Conservation (phyloP, 192 early-diverging fungal species). For the Cetraspora pellucida region DNA sequence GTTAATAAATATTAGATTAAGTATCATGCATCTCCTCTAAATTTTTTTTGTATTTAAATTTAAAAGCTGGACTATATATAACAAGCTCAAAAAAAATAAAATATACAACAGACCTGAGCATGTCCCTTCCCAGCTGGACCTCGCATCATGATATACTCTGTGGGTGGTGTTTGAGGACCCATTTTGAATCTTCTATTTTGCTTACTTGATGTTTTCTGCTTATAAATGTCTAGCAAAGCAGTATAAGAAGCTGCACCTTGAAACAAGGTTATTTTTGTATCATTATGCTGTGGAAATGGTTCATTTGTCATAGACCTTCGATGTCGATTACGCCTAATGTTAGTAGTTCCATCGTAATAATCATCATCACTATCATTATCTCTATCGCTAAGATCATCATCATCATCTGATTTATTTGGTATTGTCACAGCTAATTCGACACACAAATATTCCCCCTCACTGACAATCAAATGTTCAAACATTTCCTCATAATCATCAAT, state of each 20-base stretch:
- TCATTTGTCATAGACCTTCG: conserved; percentile 28
- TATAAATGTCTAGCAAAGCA: conserved; percentile 82
- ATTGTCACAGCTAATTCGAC: conserved; percentile 84
- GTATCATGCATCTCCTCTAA: conserved; percentile 9
- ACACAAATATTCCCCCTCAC: conserved; percentile 85
- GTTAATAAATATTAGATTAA: conserved; percentile 26
- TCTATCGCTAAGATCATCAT: conserved; percentile 26
- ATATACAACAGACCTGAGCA: conserved; percentile 68
- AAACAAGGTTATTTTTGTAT: conserved; percentile 77
- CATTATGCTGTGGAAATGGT: conserved; percentile 37
- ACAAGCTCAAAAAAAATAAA: background rate
- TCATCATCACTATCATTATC: conserved; percentile 29
- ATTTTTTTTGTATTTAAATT: conserved; percentile 41
- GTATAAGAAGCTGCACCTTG: conserved; percentile 89
- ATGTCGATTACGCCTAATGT: conserved; percentile 1
- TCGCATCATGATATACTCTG: conserved; percentile 95
- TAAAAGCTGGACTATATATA: background rate
- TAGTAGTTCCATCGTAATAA: conserved; percentile 13
- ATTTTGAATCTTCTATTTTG: conserved; percentile 67
- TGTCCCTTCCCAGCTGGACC: conserved; percentile 88
- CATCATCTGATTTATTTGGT: conserved; percentile 47
- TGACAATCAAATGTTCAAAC: conserved; percentile 85
- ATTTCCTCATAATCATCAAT: conserved; percentile 91
- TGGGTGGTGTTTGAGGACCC: conserved; percentile 66
- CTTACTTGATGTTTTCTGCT: conserved; percentile 70